These are phyloP conservation scores for Fabrea salina DNA, from an alignment of 169 alveolate species.

Conservation along the genomic window DNA sequence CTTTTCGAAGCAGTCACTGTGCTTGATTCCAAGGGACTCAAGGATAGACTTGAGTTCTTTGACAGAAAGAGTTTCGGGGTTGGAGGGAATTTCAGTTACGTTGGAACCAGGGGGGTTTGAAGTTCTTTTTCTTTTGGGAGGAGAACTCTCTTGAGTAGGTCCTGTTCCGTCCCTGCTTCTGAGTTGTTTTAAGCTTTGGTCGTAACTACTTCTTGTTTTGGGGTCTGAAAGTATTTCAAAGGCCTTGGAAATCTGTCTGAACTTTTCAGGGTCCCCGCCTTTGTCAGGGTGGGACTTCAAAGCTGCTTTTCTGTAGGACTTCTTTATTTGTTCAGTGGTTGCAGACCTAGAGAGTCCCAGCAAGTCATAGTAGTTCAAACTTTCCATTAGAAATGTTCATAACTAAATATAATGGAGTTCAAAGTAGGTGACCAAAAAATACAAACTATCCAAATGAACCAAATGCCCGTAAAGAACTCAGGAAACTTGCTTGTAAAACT, in stretches of 20 bases:
- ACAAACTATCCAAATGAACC: too few species aligned
- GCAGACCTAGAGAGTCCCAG: conserved; percentile 58
- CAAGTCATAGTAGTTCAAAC: conserved; percentile 62
- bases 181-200: conserved; percentile 33
- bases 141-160: background rate
- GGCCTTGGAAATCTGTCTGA: conserved; percentile 70
- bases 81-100: conserved; percentile 51
- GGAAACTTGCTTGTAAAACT: too few species aligned
- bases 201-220: conserved; percentile 63
- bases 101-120: background rate
- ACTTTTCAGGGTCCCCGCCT: conserved; percentile 73
- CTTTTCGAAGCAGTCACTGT: conserved; percentile 69
- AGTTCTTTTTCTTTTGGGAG: background rate
- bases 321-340: conserved; percentile 64
- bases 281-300: conserved; percentile 78
- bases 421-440: too few species aligned
- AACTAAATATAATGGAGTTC: too few species aligned
- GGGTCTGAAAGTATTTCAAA: conserved; percentile 66
- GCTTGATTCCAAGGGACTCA: conserved; percentile 45
- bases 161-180: background rate
- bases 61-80: conserved; percentile 32
- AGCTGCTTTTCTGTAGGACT: conserved; percentile 72
- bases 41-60: conserved; percentile 56
- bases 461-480: too few species aligned
- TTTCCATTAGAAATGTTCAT: conserved; percentile 22